Evolutionary conservation across 2,329 filamentous ascomycete species (phyloP).

Genomic region (Hypoxylon rubiginosum): DNA sequence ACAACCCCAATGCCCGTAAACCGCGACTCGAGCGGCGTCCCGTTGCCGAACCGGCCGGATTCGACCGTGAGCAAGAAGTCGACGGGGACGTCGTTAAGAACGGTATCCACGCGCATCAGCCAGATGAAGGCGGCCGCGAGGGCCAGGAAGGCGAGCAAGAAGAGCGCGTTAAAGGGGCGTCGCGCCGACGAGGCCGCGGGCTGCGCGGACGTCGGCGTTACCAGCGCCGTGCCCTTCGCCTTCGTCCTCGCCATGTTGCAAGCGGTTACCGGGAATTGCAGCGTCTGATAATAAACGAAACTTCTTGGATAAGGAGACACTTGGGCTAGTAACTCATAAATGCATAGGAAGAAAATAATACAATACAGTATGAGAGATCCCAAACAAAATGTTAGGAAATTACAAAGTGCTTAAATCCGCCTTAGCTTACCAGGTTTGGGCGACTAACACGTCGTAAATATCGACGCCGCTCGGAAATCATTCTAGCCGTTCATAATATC

Average conservation of each 20-base stretch:
- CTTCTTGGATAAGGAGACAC: too few species aligned
- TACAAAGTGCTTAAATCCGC: not conserved
- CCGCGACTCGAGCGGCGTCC: conserved; percentile 40
- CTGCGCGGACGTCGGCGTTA: not conserved
- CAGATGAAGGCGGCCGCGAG: conserved; percentile 34
- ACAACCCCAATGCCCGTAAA: conserved; percentile 47
- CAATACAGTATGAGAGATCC: too few species aligned
- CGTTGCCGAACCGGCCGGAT: conserved; percentile 37
- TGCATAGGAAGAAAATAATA: too few species aligned
- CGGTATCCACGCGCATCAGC: conserved; percentile 46
- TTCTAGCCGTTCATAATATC: not conserved
- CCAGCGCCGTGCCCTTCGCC: not conserved
- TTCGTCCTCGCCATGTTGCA: conserved; percentile 22
- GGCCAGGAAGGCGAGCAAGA: conserved; percentile 34
- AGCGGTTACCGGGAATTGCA: not conserved
- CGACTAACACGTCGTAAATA: not conserved
- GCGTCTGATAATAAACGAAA: not conserved
- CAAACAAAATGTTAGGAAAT: not conserved
- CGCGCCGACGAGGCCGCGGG: conserved; percentile 3
- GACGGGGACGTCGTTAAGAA: conserved; percentile 40
- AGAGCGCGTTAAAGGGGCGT: conserved; percentile 38
- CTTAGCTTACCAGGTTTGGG: not conserved
- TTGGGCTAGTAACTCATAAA: too few species aligned
- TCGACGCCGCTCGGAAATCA: not conserved
- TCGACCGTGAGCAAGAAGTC: conserved; percentile 42